Evolutionary conservation across 305 asterid species (phyloP).

Genomic region (Nicotiana rustica): DNA sequence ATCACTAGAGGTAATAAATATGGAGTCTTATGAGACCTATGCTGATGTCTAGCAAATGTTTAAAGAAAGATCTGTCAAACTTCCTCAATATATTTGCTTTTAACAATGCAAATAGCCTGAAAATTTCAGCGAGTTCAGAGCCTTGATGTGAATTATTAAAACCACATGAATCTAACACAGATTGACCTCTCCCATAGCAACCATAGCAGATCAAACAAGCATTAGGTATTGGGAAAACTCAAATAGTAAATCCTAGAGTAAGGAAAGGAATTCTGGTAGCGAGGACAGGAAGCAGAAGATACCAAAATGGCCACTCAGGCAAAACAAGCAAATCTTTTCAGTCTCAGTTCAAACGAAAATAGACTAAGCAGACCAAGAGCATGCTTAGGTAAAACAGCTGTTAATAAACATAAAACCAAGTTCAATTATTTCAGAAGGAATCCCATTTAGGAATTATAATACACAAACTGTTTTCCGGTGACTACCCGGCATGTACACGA

Average conservation of each 20-base stretch:
- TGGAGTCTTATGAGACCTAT: not conserved
- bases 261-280: slow-evolving; percentile 13
- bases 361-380: not conserved
- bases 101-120: not conserved
- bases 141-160: not conserved
- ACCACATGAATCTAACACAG: not conserved
- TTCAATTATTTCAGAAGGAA: slow-evolving; percentile 25
- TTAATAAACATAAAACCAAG: slow-evolving; percentile 25
- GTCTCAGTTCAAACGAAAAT: not conserved
- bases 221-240: not conserved
- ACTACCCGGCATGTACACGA: slow-evolving; percentile 12
- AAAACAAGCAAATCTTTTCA: not conserved
- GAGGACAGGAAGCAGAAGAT: not conserved
- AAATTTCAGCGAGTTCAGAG: not conserved
- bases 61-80: not conserved
- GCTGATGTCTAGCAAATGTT: not conserved
- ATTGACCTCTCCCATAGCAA: not conserved
- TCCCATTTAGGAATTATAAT: slow-evolving; percentile 29
- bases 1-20: not conserved
- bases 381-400: not conserved
- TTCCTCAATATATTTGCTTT: not conserved
- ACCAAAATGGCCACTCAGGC: not conserved
- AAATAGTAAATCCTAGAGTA: not conserved
- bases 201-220: not conserved
- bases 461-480: not conserved